Evolutionary conservation across 176 grass and related monocot species (phyloP).

Genomic region (Oryza glaberrima): DNA sequence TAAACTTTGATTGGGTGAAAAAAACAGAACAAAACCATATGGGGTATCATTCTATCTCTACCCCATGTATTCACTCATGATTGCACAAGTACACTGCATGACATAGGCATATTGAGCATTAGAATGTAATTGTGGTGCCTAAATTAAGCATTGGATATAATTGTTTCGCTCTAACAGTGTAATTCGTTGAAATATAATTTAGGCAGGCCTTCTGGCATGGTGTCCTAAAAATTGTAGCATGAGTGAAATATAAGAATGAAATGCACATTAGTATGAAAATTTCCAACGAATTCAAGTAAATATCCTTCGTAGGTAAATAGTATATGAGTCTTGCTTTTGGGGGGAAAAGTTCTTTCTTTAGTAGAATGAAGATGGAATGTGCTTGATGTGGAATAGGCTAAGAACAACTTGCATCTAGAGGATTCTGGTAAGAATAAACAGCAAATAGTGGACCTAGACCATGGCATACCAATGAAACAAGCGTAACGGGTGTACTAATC

Average conservation of each 20-base stretch:
- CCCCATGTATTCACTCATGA: neutral
- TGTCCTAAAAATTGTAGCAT: too few species aligned
- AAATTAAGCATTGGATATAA: neutral
- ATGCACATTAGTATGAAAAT: neutral
- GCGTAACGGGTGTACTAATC: neutral
- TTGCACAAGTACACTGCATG: neutral
- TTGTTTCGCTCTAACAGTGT: neutral
- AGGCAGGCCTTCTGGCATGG: neutral
- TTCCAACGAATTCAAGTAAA: neutral
- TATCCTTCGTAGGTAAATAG: too few species aligned
- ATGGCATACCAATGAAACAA: too few species aligned
- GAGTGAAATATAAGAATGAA: too few species aligned
- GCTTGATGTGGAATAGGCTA: too few species aligned
- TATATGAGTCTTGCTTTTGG: too few species aligned
- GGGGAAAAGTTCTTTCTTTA: too few species aligned
- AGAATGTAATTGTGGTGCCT: neutral
- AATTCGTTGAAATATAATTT: neutral
- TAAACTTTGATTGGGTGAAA: neutral
- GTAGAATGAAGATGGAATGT: too few species aligned
- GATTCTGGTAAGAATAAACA: too few species aligned
- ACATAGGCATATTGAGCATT: neutral
- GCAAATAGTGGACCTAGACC: too few species aligned
- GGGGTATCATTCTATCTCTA: neutral
- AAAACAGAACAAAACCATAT: neutral
- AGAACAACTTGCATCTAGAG: too few species aligned